phyloP scores from a whole-genome alignment of 148 eudicot species.

The Silene uniflora region DNA sequence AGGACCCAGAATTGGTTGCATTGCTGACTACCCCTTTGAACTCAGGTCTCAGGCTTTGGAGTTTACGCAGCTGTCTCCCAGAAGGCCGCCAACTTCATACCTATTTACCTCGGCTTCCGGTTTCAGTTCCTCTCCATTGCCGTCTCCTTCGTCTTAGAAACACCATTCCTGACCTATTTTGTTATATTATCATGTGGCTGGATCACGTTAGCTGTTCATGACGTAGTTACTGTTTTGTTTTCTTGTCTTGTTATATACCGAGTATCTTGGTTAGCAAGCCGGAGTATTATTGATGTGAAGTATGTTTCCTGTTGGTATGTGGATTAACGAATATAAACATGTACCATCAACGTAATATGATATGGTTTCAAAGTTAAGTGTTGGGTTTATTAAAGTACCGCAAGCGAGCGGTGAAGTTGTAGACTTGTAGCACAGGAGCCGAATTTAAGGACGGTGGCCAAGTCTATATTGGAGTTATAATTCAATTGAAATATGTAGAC shows the following conservation, averaged over 20 bases:
- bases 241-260: neutral
- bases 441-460: too few relatives aligned
- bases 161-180: neutral
- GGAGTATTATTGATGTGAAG: neutral
- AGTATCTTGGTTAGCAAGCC: neutral
- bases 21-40: conserved; percentile 77
- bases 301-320: neutral
- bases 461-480: too few relatives aligned
- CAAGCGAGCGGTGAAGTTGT: too few relatives aligned
- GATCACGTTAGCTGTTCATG: neutral
- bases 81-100: conserved; percentile 20
- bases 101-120: conserved; percentile 16
- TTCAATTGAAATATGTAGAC: too few relatives aligned
- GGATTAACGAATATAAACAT: neutral
- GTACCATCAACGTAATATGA: neutral
- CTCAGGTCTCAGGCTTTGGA: conserved; percentile 73
- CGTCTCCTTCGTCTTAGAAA: conserved; percentile 15
- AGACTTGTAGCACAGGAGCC: too few relatives aligned
- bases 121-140: conserved; percentile 26
- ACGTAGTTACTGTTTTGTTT: neutral
- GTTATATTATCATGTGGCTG: neutral
- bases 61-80: conserved; percentile 66
- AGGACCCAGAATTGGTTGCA: conserved; percentile 83
- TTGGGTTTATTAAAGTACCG: too few relatives aligned
- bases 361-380: too few relatives aligned